Evolutionary conservation across 2,329 filamentous ascomycete species (phyloP).

Genomic region (Ophidiomyces ophidiicola): DNA sequence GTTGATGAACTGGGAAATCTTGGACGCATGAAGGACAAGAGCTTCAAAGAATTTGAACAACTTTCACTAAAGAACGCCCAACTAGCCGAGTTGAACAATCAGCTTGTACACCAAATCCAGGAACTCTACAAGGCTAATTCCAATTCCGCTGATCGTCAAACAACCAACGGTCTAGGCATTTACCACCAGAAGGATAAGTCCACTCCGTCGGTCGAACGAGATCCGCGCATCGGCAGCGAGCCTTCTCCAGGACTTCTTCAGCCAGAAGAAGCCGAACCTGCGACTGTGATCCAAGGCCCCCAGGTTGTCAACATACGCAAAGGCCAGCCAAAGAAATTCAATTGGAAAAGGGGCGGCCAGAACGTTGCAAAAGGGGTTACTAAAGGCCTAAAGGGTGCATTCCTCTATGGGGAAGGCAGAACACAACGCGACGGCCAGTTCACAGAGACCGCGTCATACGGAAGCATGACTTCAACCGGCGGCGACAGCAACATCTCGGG

Average conservation of each 20-base stretch:
- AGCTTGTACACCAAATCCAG: constrained; percentile 87
- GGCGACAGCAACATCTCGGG: constrained; percentile 11
- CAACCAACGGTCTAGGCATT: constrained; percentile 49
- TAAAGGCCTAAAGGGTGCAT: constrained; percentile 87
- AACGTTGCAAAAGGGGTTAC: constrained; percentile 87
- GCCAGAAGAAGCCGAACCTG: constrained; percentile 53
- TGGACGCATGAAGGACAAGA: constrained; percentile 77
- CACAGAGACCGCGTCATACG: constrained; percentile 57
- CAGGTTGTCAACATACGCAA: constrained; percentile 93
- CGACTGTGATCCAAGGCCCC: constrained; percentile 56
- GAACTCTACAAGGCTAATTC: constrained; percentile 77
- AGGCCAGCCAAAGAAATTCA: constrained; percentile 89
- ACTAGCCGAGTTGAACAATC: constrained; percentile 87
- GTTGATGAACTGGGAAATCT: constrained; percentile 75
- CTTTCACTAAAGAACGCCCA: constrained; percentile 89
- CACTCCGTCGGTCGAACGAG: constrained; percentile 32
- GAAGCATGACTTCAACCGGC: constrained; percentile 34
- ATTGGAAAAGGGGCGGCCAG: constrained; percentile 96
- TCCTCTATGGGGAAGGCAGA: constrained; percentile 54
- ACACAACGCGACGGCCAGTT: constrained; percentile 42
- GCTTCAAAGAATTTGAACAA: constrained; percentile 89
- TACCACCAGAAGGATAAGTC: constrained; percentile 46
- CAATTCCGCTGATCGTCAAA: constrained; percentile 25
- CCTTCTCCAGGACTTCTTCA: constrained; percentile 45
- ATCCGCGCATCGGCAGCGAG: constrained; percentile 35